Conservation (phyloP, 306 rosid genomes). For the Rosa lucieae region DNA sequence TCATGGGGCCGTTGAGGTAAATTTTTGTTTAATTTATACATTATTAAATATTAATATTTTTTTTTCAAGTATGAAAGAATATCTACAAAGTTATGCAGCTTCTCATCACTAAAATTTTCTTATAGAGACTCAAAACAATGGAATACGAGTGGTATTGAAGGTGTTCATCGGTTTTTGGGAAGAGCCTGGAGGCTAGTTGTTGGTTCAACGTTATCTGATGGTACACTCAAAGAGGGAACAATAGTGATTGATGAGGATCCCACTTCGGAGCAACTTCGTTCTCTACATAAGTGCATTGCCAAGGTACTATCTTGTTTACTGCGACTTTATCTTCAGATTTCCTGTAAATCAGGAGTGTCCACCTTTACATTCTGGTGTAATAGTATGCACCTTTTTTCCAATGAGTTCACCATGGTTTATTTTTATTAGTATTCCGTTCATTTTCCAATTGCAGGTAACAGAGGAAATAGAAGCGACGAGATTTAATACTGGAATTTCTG, state of each 20-base stretch:
- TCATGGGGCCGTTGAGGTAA: constrained; percentile 96
- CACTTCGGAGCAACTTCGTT: constrained; percentile 71
- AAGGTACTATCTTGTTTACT: constrained; percentile 60
- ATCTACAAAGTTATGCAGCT: constrained; percentile 1
- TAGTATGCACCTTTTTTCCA: constrained; percentile 26
- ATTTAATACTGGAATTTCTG: constrained; percentile 96
- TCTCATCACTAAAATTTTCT: constrained; percentile 15
- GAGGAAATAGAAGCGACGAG: constrained; percentile 94
- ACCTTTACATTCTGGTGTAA: background rate
- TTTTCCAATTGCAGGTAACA: constrained; percentile 59
- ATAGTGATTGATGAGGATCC: constrained; percentile 79
- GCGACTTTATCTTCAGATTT: constrained; percentile 11
- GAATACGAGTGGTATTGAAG: constrained; percentile 97
- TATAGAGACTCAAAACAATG: constrained; percentile 84
- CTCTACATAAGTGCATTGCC: constrained; percentile 90
- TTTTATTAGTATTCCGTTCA: background rate
- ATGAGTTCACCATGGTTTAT: constrained; percentile 12
- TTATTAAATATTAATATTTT: constrained; percentile 4
- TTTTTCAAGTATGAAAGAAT: constrained; percentile 2
- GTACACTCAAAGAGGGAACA: constrained; percentile 72
- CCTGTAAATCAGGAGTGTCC: constrained; percentile 6
- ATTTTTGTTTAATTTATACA: constrained; percentile 15
- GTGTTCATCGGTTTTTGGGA: constrained; percentile 88
- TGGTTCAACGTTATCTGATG: constrained; percentile 81
- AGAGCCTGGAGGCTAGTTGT: constrained; percentile 93